Percentiles rank a stretch among this genome's conserved stretches.
These are phyloP conservation scores for Hypericum perforatum DNA, from an alignment of 345 rosid species.

Conservation along the genomic window DNA sequence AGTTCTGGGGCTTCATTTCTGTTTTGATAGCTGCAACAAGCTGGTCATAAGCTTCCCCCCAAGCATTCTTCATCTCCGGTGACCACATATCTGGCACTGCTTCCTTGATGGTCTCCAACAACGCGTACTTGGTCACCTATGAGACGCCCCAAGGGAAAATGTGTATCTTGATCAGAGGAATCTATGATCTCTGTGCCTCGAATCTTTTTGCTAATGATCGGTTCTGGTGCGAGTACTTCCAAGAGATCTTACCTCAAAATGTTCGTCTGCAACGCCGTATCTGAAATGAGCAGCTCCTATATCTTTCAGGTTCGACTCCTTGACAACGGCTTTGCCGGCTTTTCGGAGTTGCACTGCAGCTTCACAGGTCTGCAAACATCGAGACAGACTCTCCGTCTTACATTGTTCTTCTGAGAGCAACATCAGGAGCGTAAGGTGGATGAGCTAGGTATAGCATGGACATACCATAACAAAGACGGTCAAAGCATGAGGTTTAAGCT, in stretches of 20 bases:
- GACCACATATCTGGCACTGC: slow-evolving; percentile 88
- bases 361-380: slow-evolving; percentile 55
- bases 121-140: slow-evolving; percentile 61
- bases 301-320: slow-evolving; percentile 55
- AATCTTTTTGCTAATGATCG: too few species aligned
- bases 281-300: slow-evolving; percentile 60
- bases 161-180: too few species aligned
- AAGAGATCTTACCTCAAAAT: slow-evolving; percentile 45
- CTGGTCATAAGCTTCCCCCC: slow-evolving; percentile 76
- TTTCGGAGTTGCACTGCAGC: slow-evolving; percentile 65
- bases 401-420: not conserved
- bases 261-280: slow-evolving; percentile 57
- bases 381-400: too few species aligned
- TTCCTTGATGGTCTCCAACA: slow-evolving; percentile 63
- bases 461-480: slow-evolving; percentile 69
- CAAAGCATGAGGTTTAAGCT: slow-evolving; percentile 76
- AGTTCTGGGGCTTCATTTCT: slow-evolving; percentile 41
- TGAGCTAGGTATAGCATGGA: not conserved
- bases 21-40: slow-evolving; percentile 55
- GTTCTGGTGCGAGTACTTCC: not conserved
- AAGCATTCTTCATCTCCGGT: slow-evolving; percentile 68
- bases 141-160: too few species aligned
- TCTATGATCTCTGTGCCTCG: too few species aligned
- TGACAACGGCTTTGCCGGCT: slow-evolving; percentile 51
- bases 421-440: not conserved